Percentiles rank a stretch among this genome's conserved stretches.
phyloP scores from a whole-genome alignment of 768 basidiomycete species.

The Amanita polypyramis region DNA sequence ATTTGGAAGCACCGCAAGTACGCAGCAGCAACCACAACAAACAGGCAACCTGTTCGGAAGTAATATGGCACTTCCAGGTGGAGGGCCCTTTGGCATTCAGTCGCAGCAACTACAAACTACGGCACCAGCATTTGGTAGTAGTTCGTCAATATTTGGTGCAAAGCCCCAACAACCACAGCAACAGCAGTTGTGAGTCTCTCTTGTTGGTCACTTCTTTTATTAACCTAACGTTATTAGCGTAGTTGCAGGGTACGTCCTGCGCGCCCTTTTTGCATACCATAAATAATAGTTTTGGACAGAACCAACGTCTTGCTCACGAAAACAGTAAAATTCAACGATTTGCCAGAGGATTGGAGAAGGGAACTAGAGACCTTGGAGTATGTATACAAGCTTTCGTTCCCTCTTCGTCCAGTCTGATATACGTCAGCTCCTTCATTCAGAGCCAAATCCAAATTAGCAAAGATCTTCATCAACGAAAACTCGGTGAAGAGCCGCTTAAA shows the following conservation, averaged over 20 bases:
- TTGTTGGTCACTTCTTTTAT: neutral
- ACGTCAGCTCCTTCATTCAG: conserved; percentile 54
- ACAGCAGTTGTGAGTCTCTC: conserved; percentile 14
- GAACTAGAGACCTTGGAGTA: conserved; percentile 66
- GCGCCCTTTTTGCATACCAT: neutral
- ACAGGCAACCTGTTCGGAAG: conserved; percentile 10
- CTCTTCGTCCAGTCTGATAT: neutral
- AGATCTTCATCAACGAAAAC: conserved; percentile 64
- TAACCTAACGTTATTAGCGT: neutral
- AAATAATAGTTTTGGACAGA: neutral
- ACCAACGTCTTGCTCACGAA: conserved; percentile 15
- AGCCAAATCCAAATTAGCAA: conserved; percentile 74
- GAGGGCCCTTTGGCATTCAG: conserved; percentile 10
- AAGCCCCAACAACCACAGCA: conserved; percentile 23
- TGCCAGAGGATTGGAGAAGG: conserved; percentile 59
- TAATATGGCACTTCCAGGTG: conserved; percentile 12
- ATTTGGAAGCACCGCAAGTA: conserved; percentile 5
- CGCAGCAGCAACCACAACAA: conserved; percentile 8
- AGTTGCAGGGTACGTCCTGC: neutral
- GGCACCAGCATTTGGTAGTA: conserved; percentile 18
- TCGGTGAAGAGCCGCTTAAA: conserved; percentile 66
- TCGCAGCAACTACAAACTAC: conserved; percentile 22
- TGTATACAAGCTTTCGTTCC: conserved; percentile 12
- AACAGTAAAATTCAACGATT: conserved; percentile 73
- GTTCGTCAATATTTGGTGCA: conserved; percentile 19